Evolutionary conservation across 768 basidiomycete species (phyloP).

Genomic region (Cystofilobasidium bisporidii): DNA sequence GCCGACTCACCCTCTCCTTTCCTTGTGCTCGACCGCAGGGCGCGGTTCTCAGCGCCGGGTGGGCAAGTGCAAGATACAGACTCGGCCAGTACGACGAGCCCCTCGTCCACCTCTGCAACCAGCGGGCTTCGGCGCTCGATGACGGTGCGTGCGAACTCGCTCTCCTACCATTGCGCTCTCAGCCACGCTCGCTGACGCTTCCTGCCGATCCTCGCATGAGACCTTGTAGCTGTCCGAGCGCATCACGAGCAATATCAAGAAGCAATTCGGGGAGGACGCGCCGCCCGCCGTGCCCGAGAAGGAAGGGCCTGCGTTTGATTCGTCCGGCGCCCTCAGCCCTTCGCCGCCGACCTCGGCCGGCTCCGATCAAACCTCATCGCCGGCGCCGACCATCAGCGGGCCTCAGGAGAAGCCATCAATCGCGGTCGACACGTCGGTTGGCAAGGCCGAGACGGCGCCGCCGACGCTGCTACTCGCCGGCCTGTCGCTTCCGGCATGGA

Average conservation of each 20-base stretch:
- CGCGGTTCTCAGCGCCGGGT: conserved; percentile 12
- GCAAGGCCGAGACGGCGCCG: not conserved
- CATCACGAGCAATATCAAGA: conserved; percentile 10
- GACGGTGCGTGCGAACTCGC: not conserved
- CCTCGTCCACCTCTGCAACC: not conserved
- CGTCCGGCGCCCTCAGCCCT: not conserved
- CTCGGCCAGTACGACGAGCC: not conserved
- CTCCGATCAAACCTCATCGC: too few species aligned
- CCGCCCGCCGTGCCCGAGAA: conserved; percentile 9
- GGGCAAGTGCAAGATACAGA: not conserved
- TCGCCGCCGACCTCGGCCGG: not conserved
- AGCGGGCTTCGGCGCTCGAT: not conserved
- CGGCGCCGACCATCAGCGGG: too few species aligned
- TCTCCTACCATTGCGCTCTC: not conserved
- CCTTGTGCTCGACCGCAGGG: not conserved
- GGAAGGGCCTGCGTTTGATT: not conserved
- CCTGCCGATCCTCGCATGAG: too few species aligned
- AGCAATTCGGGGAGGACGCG: conserved; percentile 7
- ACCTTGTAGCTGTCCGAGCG: conserved; percentile 11
- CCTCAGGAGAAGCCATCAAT: conserved; percentile 4
- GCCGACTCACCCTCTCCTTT: not conserved
- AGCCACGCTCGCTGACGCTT: not conserved
- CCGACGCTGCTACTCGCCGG: conserved; percentile 21
- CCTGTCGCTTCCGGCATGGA: conserved; percentile 6
- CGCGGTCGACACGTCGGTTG: conserved; percentile 3